Percentiles rank a stretch among this genome's conserved stretches.
These are phyloP conservation scores for Neurospora crassa DNA, from an alignment of 2,329 filamentous ascomycete genomes.

Conservation along the genomic window DNA sequence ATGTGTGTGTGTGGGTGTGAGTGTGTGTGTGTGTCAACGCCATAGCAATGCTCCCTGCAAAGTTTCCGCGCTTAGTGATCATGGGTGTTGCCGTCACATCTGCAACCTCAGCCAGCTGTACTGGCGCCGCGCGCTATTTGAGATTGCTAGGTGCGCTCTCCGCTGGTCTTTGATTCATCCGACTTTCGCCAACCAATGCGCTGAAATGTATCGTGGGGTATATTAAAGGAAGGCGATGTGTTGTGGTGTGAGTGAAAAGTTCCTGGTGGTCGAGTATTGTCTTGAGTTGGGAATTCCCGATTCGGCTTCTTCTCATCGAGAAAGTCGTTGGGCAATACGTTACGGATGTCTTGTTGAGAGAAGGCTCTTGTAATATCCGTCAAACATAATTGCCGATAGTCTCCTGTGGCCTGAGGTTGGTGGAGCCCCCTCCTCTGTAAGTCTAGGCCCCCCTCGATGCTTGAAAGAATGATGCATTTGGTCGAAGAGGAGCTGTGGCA, in stretches of 20 bases:
- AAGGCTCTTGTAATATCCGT: background rate
- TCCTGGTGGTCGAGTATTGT: background rate
- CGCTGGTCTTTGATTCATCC: background rate
- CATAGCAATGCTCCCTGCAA: background rate
- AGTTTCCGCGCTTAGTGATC: background rate
- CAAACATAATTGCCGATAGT: background rate
- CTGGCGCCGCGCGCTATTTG: background rate
- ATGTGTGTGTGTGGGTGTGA: background rate
- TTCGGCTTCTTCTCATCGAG: background rate
- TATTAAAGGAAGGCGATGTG: background rate
- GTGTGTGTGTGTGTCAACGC: background rate
- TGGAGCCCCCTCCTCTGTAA: background rate
- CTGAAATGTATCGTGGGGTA: background rate
- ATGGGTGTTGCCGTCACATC: background rate
- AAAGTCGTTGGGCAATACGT: background rate
- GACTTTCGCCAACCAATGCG: background rate
- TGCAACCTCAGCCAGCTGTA: no score
- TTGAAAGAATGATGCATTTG: slow-evolving; percentile 38
- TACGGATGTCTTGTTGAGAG: background rate
- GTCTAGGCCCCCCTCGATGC: background rate
- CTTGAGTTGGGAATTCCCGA: background rate
- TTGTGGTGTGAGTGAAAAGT: background rate
- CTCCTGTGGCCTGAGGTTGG: background rate
- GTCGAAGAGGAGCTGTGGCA: slow-evolving; percentile 42
- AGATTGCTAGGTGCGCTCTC: background rate